Conservation (phyloP, 169 alveolate genomes). For the Babesia bovis region DNA sequence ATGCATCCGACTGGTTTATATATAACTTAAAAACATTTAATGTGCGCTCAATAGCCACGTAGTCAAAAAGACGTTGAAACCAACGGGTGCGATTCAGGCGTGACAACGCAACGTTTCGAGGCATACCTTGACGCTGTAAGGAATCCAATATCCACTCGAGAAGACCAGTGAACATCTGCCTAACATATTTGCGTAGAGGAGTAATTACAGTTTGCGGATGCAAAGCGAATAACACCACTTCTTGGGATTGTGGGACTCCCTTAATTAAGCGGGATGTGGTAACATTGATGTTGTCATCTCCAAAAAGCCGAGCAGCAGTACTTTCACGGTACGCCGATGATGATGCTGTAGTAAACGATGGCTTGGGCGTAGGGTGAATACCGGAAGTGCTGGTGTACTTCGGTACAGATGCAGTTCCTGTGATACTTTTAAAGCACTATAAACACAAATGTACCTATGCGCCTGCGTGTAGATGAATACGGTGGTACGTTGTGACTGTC, state of each 20-base stretch:
- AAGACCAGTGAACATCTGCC: constrained; percentile 26
- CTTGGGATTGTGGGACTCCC: constrained; percentile 33
- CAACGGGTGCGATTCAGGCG: constrained; percentile 43
- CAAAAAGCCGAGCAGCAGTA: constrained; percentile 9
- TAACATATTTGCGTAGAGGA: constrained; percentile 47
- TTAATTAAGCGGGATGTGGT: constrained; percentile 7
- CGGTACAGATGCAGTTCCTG: background rate
- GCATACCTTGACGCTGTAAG: constrained; percentile 42
- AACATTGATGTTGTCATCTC: constrained; percentile 4
- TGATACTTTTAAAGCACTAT: background rate
- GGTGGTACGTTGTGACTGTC: background rate
- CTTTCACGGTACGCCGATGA: background rate
- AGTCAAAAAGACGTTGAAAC: constrained; percentile 51
- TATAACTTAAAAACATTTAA: constrained; percentile 57
- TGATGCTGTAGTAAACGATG: background rate
- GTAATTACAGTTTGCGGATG: constrained; percentile 54
- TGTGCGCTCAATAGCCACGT: constrained; percentile 39
- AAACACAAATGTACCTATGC: background rate
- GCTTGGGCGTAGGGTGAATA: background rate
- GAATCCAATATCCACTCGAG: constrained; percentile 39
- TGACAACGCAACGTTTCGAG: constrained; percentile 34
- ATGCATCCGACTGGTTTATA: constrained; percentile 52
- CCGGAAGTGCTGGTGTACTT: constrained; percentile 24
- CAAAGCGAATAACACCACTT: constrained; percentile 59
- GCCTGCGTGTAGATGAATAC: constrained; percentile 7